Conservation (phyloP, 768 basidiomycete species). For the Candolleomyces eurysporus region DNA sequence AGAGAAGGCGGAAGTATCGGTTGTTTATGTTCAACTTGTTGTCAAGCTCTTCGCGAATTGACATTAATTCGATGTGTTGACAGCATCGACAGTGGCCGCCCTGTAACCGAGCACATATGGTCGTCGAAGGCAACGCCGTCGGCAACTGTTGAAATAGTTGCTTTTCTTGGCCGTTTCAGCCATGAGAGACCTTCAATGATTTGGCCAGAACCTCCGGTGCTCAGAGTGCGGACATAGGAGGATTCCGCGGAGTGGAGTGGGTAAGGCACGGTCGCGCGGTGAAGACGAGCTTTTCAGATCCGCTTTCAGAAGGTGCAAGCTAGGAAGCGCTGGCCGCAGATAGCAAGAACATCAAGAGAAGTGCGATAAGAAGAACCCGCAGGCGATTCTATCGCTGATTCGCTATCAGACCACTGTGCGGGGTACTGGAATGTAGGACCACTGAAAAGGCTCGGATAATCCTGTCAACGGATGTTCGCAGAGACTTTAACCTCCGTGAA, state of each 20-base stretch:
- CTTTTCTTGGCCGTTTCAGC: neutral
- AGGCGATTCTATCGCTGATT: neutral
- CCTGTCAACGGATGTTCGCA: constrained; percentile 1
- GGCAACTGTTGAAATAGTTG: neutral
- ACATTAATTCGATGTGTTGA: neutral
- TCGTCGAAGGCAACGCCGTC: neutral
- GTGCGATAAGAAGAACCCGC: no score
- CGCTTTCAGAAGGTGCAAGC: no score
- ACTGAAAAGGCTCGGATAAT: neutral
- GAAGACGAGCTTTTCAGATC: no score
- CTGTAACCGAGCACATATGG: neutral
- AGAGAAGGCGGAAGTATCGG: neutral
- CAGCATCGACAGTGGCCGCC: no score
- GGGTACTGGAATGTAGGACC: neutral
- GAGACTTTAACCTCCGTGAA: neutral
- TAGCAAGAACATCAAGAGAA: no score
- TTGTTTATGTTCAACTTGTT: constrained; percentile 1
- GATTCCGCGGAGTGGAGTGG: no score
- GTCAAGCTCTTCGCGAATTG: neutral
- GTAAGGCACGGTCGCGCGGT: no score
- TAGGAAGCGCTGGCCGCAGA: no score
- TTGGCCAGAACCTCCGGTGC: no score
- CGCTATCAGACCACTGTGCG: neutral
- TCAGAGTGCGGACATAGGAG: no score
- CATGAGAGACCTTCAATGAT: no score